Conservation (phyloP, 345 rosid species). For the Brassica carinata region DNA sequence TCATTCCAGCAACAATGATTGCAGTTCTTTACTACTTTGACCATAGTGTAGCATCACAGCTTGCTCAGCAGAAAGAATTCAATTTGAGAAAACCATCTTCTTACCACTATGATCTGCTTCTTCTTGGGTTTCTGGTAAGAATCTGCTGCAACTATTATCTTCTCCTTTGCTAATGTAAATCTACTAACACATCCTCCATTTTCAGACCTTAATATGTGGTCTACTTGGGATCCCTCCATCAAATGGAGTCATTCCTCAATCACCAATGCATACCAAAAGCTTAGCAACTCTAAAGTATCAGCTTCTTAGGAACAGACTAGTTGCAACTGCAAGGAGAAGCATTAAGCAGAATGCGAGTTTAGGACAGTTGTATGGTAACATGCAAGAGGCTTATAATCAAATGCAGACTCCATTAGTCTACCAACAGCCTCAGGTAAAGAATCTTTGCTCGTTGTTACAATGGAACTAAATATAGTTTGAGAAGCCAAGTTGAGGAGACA, state of each 20-base stretch:
- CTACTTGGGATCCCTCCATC: constrained; percentile 96
- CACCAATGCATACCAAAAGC: constrained; percentile 98
- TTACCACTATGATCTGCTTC: constrained; percentile 89
- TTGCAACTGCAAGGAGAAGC: constrained; percentile 63
- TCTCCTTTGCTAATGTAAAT: neutral
- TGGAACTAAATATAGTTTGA: neutral
- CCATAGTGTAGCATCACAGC: constrained; percentile 97
- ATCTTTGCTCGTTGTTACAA: neutral
- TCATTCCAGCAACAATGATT: constrained; percentile 96
- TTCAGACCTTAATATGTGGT: constrained; percentile 82
- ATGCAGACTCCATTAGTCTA: constrained; percentile 89
- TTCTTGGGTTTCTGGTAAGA: constrained; percentile 78
- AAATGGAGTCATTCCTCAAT: constrained; percentile 96
- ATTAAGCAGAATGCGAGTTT: constrained; percentile 72
- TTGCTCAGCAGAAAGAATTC: constrained; percentile 92
- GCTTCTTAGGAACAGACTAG: constrained; percentile 84
- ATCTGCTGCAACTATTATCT: neutral
- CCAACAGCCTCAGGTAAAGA: constrained; percentile 55
- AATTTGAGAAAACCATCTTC: constrained; percentile 91
- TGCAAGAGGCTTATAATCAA: constrained; percentile 80
- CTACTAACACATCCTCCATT: neutral
- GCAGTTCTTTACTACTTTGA: constrained; percentile 96
- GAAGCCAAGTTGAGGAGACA: neutral
- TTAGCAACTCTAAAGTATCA: constrained; percentile 92
- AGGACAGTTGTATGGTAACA: constrained; percentile 76